Evolutionary conservation across 2,329 filamentous ascomycete species (phyloP).

Genomic region (Fusarium veterinarium): DNA sequence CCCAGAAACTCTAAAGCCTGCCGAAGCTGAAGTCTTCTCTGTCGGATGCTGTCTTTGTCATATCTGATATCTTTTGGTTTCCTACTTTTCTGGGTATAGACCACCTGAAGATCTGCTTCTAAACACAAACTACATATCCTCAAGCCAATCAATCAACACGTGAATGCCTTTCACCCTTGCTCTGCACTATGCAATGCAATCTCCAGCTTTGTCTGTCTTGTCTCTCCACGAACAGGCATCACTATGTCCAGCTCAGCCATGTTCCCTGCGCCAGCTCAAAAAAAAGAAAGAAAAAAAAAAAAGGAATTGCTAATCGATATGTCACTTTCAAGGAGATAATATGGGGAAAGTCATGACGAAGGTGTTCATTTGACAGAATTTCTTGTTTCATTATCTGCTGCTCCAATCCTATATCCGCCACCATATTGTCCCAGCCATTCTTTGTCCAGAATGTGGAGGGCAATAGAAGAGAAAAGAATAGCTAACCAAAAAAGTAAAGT

Average conservation of each 20-base stretch:
- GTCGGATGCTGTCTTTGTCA: conserved; percentile 1
- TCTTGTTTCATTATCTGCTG: conserved; percentile 17
- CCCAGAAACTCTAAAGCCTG: not conserved
- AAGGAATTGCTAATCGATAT: not conserved
- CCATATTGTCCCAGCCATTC: not conserved
- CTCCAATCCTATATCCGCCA: conserved; percentile 16
- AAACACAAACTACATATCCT: not conserved
- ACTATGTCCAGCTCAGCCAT: not conserved
- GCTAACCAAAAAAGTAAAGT: not conserved
- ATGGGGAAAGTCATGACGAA: not conserved
- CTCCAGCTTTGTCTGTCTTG: not conserved
- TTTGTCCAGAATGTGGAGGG: conserved; percentile 10
- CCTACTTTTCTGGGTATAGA: conserved; percentile 12
- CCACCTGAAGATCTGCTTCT: not conserved
- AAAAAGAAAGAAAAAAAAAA: not conserved
- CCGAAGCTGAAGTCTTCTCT: not conserved
- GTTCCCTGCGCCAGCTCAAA: not conserved
- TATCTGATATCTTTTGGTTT: conserved; percentile 22
- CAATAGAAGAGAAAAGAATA: conserved; percentile 3
- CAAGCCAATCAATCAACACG: not conserved
- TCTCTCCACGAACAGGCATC: not conserved
- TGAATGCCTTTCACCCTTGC: not conserved
- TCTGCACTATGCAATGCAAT: not conserved
- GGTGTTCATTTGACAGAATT: conserved; percentile 1
- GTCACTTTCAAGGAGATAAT: not conserved